Percentiles rank a stretch among this genome's conserved stretches.
Evolutionary conservation across 1,139 yeast species (phyloP).

Genomic region (Scheffersomyces titani): DNA sequence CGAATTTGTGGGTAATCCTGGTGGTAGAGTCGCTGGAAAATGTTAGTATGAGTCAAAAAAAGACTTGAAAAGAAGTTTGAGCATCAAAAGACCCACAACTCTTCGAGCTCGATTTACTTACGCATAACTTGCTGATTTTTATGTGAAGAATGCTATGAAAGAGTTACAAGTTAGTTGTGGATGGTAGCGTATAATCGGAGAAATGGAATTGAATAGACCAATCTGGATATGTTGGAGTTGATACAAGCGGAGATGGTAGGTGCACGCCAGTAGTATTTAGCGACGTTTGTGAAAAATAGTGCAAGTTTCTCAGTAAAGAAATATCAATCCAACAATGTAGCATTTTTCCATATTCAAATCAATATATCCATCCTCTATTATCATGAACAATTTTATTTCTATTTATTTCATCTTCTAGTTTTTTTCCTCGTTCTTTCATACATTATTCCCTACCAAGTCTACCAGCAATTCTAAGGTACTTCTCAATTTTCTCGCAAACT

Average conservation of each 20-base stretch:
- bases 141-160: background rate
- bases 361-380: no score
- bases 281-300: background rate
- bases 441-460: no score
- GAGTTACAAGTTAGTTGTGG: background rate
- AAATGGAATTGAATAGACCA: background rate
- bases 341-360: no score
- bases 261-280: background rate
- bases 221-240: background rate
- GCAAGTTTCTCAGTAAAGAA: background rate
- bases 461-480: no score
- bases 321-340: no score
- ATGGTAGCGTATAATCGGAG: background rate
- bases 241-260: background rate
- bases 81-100: background rate
- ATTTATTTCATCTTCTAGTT: no score
- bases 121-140: background rate
- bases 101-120: background rate
- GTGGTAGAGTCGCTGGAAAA: constrained; percentile 29
- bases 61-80: background rate
- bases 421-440: no score
- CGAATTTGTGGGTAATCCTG: constrained; percentile 26
- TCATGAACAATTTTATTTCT: no score
- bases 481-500: background rate
- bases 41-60: background rate